These are phyloP conservation scores for Halteria grandinella DNA, from an alignment of 73 alveolate genomes.

Conservation along the genomic window DNA sequence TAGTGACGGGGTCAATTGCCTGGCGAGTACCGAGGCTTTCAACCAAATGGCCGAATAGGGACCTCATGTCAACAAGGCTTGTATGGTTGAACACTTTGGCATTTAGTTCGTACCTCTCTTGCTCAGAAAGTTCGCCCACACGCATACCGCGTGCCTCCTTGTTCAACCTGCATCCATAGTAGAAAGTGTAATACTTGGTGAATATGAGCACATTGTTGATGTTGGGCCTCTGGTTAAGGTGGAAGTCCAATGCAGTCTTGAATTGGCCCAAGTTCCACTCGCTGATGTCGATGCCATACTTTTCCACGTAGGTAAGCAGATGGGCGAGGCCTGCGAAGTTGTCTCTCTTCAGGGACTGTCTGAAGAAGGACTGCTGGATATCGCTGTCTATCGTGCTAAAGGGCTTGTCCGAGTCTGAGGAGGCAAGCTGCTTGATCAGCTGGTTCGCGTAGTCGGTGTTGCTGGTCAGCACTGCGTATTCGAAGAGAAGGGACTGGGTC, in stretches of 20 bases:
- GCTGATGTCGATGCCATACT: not conserved
- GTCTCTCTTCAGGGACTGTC: constrained; percentile 1
- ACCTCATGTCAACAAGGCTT: constrained; percentile 43
- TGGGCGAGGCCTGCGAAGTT: constrained; percentile 17
- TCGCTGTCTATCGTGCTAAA: not conserved
- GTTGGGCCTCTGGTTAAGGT: constrained; percentile 17
- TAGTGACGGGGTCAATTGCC: constrained; percentile 33
- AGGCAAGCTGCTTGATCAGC: not conserved
- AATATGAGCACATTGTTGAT: constrained; percentile 21
- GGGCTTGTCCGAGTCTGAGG: too few relatives aligned
- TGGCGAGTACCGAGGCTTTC: constrained; percentile 2
- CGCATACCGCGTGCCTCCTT: not conserved
- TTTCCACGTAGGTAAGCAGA: constrained; percentile 7
- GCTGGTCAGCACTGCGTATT: constrained; percentile 20
- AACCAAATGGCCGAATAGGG: constrained; percentile 10
- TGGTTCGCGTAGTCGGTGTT: constrained; percentile 8
- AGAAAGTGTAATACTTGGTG: constrained; percentile 27
- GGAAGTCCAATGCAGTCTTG: constrained; percentile 2
- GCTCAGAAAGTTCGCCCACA: constrained; percentile 2
- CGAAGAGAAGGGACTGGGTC: too few relatives aligned
- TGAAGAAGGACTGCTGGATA: not conserved
- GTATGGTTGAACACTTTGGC: not conserved
- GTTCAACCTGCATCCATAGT: constrained; percentile 8
- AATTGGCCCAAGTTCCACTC: constrained; percentile 11
- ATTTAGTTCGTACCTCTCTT: constrained; percentile 6